These are phyloP conservation scores for Macroventuria anomochaeta DNA, from an alignment of 2,329 filamentous ascomycete species.

Conservation along the genomic window DNA sequence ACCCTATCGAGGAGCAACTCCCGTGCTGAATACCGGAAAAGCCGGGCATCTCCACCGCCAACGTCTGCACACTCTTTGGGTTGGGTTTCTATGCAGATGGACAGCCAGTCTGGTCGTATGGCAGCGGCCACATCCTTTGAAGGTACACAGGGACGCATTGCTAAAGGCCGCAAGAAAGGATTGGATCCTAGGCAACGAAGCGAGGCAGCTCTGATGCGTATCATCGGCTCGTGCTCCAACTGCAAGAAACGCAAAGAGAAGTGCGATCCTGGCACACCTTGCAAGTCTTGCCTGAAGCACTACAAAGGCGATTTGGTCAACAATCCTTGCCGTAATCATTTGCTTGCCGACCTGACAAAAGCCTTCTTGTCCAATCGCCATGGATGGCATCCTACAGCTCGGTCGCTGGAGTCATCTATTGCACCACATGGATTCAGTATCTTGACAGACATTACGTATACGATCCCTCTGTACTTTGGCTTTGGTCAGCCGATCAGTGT, in stretches of 20 bases:
- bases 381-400: conserved; percentile 46
- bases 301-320: conserved; percentile 47
- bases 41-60: conserved; percentile 33
- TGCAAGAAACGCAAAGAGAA: conserved; percentile 47
- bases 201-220: conserved; percentile 47
- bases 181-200: conserved; percentile 44
- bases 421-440: conserved; percentile 25
- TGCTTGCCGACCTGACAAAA: conserved; percentile 36
- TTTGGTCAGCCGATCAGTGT: conserved; percentile 45
- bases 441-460: conserved; percentile 28
- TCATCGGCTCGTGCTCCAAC: conserved; percentile 45
- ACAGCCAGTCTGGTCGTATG: conserved; percentile 40
- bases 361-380: conserved; percentile 43
- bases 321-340: conserved; percentile 45
- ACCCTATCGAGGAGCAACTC: conserved; percentile 38
- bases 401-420: conserved; percentile 36
- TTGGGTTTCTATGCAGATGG: conserved; percentile 46
- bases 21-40: conserved; percentile 29
- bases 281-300: conserved; percentile 48
- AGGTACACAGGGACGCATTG: conserved; percentile 33
- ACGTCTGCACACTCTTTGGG: conserved; percentile 38
- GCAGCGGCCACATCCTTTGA: conserved; percentile 39
- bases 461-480: conserved; percentile 43
- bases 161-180: conserved; percentile 42
- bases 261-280: conserved; percentile 51